These are phyloP conservation scores for Cladosporium sp. DNA, from an alignment of 2,329 filamentous ascomycete species.

Conservation along the genomic window DNA sequence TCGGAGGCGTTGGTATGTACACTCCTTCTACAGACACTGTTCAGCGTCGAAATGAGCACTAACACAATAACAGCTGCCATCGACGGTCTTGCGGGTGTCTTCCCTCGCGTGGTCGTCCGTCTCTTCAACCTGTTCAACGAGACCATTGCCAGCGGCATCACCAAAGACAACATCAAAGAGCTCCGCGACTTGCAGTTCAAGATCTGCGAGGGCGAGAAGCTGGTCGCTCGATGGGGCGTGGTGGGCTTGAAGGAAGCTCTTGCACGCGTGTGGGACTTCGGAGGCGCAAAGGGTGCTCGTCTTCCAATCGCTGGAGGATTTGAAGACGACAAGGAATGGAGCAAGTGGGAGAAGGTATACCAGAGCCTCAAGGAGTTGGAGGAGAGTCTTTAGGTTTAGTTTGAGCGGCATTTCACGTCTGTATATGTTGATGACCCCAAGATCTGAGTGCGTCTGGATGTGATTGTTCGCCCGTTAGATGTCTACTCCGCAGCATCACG, in stretches of 20 bases:
- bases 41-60: not conserved
- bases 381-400: slow-evolving; percentile 31
- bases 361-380: slow-evolving; percentile 50
- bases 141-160: slow-evolving; percentile 43
- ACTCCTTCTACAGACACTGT: not conserved
- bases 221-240: slow-evolving; percentile 61
- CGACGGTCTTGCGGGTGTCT: slow-evolving; percentile 66
- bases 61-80: slow-evolving; percentile 55
- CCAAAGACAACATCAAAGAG: slow-evolving; percentile 49
- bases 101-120: slow-evolving; percentile 62
- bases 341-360: slow-evolving; percentile 52
- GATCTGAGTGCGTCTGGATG: not conserved
- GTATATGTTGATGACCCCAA: not conserved
- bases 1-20: slow-evolving; percentile 54
- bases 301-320: slow-evolving; percentile 62
- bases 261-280: slow-evolving; percentile 60
- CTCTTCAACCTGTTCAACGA: slow-evolving; percentile 56
- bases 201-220: slow-evolving; percentile 63
- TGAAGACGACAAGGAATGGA: slow-evolving; percentile 60
- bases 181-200: slow-evolving; percentile 61
- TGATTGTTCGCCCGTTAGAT: not conserved
- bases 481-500: not conserved
- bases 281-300: slow-evolving; percentile 61
- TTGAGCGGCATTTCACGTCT: not conserved
- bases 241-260: slow-evolving; percentile 68